Conservation (phyloP, 805 yeast genomes). For the Helenozyma rhizophorensis region DNA sequence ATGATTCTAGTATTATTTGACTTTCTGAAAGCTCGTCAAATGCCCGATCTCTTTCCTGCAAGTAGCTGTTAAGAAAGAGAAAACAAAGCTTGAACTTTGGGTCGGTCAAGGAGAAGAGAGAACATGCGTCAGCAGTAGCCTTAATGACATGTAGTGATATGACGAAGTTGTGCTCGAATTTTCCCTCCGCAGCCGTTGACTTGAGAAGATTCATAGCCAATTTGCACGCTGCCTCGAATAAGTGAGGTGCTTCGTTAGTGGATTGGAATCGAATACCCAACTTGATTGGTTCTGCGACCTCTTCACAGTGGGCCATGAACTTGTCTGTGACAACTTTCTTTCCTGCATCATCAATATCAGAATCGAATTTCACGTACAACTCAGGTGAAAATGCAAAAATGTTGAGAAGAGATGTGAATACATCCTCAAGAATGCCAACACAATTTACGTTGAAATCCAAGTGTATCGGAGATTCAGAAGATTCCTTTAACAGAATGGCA, state of each 20-base stretch:
- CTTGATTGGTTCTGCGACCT: constrained; percentile 23
- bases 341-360: too few species aligned
- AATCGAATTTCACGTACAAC: constrained; percentile 19
- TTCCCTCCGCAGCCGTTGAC: too few species aligned
- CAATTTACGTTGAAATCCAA: not conserved
- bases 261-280: constrained; percentile 19
- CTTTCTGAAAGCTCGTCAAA: constrained; percentile 8
- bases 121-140: constrained; percentile 28
- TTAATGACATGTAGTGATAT: constrained; percentile 29
- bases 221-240: constrained; percentile 33
- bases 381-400: constrained; percentile 32
- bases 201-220: constrained; percentile 29
- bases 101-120: constrained; percentile 22
- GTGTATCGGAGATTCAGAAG: too few species aligned
- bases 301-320: constrained; percentile 22
- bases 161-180: constrained; percentile 7
- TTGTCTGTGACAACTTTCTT: constrained; percentile 6
- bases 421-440: constrained; percentile 17
- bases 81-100: constrained; percentile 34
- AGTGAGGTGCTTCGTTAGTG: constrained; percentile 12
- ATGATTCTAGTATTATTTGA: constrained; percentile 9
- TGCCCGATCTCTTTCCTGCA: constrained; percentile 23
- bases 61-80: constrained; percentile 30
- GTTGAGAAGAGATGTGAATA: constrained; percentile 28
- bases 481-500: too few species aligned